phyloP scores from a whole-genome alignment of 345 rosid genomes.

The Populus pruinosa region DNA sequence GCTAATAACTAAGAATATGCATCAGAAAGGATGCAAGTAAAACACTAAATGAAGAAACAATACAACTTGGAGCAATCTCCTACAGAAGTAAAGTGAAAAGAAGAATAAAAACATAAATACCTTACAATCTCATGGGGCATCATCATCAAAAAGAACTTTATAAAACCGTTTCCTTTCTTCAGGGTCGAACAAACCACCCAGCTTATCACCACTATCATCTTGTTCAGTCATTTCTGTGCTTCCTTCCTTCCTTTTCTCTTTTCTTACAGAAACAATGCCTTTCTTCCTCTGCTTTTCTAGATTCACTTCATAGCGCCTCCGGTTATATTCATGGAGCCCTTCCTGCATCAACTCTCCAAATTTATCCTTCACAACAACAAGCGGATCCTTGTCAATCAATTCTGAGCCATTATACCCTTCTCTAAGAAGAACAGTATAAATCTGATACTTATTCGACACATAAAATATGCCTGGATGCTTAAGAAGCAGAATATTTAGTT shows the following conservation, averaged over 20 bases:
- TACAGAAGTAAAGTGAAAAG: too few species aligned
- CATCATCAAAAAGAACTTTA: slow-evolving; percentile 67
- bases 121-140: slow-evolving; percentile 19
- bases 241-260: slow-evolving; percentile 32
- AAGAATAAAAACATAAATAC: neutral
- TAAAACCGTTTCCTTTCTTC: slow-evolving; percentile 87
- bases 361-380: slow-evolving; percentile 75
- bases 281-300: slow-evolving; percentile 64
- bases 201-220: slow-evolving; percentile 41
- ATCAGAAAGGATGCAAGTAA: too few species aligned
- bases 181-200: slow-evolving; percentile 61
- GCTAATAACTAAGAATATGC: too few species aligned
- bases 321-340: slow-evolving; percentile 75
- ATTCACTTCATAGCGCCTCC: slow-evolving; percentile 47
- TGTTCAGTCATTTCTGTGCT: slow-evolving; percentile 38
- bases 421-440: slow-evolving; percentile 78
- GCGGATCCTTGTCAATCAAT: slow-evolving; percentile 69
- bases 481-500: slow-evolving; percentile 64
- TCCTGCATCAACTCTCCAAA: slow-evolving; percentile 89
- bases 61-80: too few species aligned
- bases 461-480: slow-evolving; percentile 84
- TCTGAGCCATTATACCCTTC: slow-evolving; percentile 78
- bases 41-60: too few species aligned
- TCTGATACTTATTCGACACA: slow-evolving; percentile 76
- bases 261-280: slow-evolving; percentile 35